Percentiles rank a stretch among this genome's conserved stretches.
Evolutionary conservation across 192 early-diverging fungal species (phyloP).

Genomic region (Cetraspora pellucida): DNA sequence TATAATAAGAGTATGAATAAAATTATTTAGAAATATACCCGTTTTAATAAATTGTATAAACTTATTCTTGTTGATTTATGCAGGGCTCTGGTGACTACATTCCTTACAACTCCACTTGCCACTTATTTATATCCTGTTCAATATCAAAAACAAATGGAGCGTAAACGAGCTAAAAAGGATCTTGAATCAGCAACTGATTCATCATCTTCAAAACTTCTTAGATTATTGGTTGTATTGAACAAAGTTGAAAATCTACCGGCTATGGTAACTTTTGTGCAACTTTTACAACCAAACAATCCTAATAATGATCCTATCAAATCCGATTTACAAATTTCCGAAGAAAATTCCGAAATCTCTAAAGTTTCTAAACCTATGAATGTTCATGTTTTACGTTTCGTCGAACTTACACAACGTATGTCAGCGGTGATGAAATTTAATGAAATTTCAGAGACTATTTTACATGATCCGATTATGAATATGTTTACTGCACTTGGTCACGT

Average conservation of each 20-base stretch:
- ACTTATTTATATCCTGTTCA: conserved; percentile 70
- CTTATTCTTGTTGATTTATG: conserved; percentile 44
- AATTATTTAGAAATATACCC: no score
- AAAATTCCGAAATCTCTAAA: neutral
- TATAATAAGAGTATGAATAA: no score
- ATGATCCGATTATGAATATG: conserved; percentile 79
- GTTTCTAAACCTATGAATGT: conserved; percentile 31
- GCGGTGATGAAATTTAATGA: conserved; percentile 79
- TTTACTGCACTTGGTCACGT: conserved; percentile 82
- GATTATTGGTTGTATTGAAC: conserved; percentile 44
- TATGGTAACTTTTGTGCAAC: conserved; percentile 47
- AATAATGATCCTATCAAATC: neutral
- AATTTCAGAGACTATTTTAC: conserved; percentile 55
- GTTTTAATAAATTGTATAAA: neutral
- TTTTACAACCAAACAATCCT: conserved; percentile 9
- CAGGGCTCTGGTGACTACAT: conserved; percentile 85
- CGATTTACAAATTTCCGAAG: neutral
- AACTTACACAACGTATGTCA: conserved; percentile 79
- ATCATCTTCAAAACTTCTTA: neutral
- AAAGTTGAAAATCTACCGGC: conserved; percentile 48
- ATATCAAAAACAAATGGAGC: conserved; percentile 51
- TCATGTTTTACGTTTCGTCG: conserved; percentile 76
- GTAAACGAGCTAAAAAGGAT: conserved; percentile 30
- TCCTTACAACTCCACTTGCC: conserved; percentile 83
- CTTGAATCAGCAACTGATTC: neutral